Conservation (phyloP, 169 alveolate genomes). For the Plasmodium knowlesi region DNA sequence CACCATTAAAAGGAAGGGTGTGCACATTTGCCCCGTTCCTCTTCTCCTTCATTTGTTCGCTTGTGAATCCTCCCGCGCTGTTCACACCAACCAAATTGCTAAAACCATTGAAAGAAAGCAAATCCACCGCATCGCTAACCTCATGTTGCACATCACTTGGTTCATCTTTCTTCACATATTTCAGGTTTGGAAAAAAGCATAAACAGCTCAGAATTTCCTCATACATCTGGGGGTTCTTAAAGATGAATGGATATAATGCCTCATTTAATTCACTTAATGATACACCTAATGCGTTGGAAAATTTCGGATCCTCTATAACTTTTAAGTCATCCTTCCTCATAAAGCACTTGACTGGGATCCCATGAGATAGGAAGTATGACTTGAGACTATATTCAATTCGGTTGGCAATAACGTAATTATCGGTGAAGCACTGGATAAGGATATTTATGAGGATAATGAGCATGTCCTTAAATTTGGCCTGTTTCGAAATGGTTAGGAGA, state of each 20-base stretch:
- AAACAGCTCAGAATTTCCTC: constrained; percentile 55
- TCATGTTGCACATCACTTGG: neutral
- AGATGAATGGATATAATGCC: constrained; percentile 67
- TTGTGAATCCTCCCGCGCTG: neutral
- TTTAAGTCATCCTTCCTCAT: constrained; percentile 65
- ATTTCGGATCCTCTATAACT: constrained; percentile 10
- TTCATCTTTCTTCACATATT: constrained; percentile 51
- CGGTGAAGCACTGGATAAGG: constrained; percentile 73
- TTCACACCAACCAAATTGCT: neutral
- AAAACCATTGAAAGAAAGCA: neutral
- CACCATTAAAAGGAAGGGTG: neutral
- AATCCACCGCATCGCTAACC: neutral
- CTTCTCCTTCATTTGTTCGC: constrained; percentile 1
- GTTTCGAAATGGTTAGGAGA: constrained; percentile 66
- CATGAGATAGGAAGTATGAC: constrained; percentile 37
- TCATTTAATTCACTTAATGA: constrained; percentile 61
- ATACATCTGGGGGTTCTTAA: constrained; percentile 75
- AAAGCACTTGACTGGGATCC: constrained; percentile 57
- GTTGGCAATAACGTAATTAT: constrained; percentile 62
- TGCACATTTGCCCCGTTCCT: neutral
- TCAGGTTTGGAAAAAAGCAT: constrained; percentile 67
- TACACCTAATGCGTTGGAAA: constrained; percentile 68
- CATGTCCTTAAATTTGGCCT: constrained; percentile 74
- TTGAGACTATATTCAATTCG: constrained; percentile 40
- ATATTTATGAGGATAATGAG: constrained; percentile 59